These are phyloP conservation scores for Scheffersomyces lignosus DNA, from an alignment of 805 yeast genomes.

Conservation along the genomic window DNA sequence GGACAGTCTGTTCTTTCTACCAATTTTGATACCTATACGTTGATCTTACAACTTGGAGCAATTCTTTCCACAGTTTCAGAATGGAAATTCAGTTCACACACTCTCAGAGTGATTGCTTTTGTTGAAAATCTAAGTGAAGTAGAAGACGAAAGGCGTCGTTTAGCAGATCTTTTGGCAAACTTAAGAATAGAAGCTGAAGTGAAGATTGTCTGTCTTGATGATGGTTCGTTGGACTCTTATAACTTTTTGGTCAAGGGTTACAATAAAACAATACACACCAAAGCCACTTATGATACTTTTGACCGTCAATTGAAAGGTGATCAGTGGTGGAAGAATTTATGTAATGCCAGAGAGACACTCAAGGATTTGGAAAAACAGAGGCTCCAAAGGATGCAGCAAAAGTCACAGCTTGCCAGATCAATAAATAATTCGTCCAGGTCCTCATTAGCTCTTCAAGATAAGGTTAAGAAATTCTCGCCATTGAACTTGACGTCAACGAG, in stretches of 20 bases:
- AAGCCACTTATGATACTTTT: conserved; percentile 41
- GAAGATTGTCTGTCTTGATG: conserved; percentile 68
- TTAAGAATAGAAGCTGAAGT: conserved; percentile 82
- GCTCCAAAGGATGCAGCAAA: conserved; percentile 5
- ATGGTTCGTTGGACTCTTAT: conserved; percentile 58
- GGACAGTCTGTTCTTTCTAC: conserved; percentile 77
- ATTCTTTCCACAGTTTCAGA: conserved; percentile 89
- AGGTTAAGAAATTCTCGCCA: conserved; percentile 28
- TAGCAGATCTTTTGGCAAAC: conserved; percentile 63
- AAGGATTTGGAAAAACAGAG: conserved; percentile 34
- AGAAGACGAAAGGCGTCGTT: conserved; percentile 64
- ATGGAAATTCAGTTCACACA: conserved; percentile 75
- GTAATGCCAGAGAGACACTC: conserved; percentile 52
- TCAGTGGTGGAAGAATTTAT: conserved; percentile 83
- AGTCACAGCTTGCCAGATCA: conserved; percentile 1
- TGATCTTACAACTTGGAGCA: conserved; percentile 91
- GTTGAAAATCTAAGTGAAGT: conserved; percentile 77
- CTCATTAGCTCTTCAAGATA: conserved; percentile 1
- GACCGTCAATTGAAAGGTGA: conserved; percentile 55
- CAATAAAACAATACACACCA: conserved; percentile 30
- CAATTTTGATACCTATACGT: conserved; percentile 93
- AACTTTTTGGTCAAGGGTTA: conserved; percentile 76
- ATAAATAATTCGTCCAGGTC: conserved; percentile 1
- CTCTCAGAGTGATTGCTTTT: conserved; percentile 80
- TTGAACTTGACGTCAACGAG: conserved; percentile 20